Base-by-base conservation (phyloP, 768 basidiomycete species). In the Saitozyma sp. region DNA sequence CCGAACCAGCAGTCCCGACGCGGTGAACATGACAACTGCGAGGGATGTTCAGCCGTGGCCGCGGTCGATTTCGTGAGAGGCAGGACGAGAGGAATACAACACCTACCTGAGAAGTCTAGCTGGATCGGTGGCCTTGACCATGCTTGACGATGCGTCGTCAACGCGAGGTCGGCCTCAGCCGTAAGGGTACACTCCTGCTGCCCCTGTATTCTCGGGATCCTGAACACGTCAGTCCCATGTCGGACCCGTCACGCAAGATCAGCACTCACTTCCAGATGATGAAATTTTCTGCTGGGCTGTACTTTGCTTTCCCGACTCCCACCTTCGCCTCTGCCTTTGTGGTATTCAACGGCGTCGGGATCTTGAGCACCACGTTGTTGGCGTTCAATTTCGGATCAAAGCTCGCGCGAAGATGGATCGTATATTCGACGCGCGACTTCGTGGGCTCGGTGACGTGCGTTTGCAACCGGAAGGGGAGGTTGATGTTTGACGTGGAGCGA, bases 111-210 rank as follows among this genome's bases (percentile, higher is more conserved):
- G 81, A 99, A 99, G 79, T 99, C 96, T 66, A 98, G 88, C 69
- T 95, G 91, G 74, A 99, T 98, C 8, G 96, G 96, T 16, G 96
- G 96, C 58, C 96, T 84, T 3, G 94, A 93, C 96, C 96, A 99
- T 5, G 95, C 88, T 84, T 97, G 93, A 41, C 92, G 88, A 62
- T 87, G 85, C 0, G 96, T 99, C 40, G 92, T 95, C 63, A 87
- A 86, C 1, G 94, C 91, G 64, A 98, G 82, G 41, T 85, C 84
- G 7, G 92, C 95, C 9, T 87, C 86, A 0, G 87, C 96, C 2
- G 86, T 85, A 59, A 98, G 85, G 0, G 91, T 91, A 67, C 87
- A 85, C 80, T 99, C 96, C 67, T 91, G 87, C 6, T 90, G 90
- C 51, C 96, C 96, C 79, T 97, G 94, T 58, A 99, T 82, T 61